Percentiles rank a stretch among this genome's conserved stretches.
Conservation (phyloP, 768 basidiomycete species). For the Agaricus sinodeliciosus region DNA sequence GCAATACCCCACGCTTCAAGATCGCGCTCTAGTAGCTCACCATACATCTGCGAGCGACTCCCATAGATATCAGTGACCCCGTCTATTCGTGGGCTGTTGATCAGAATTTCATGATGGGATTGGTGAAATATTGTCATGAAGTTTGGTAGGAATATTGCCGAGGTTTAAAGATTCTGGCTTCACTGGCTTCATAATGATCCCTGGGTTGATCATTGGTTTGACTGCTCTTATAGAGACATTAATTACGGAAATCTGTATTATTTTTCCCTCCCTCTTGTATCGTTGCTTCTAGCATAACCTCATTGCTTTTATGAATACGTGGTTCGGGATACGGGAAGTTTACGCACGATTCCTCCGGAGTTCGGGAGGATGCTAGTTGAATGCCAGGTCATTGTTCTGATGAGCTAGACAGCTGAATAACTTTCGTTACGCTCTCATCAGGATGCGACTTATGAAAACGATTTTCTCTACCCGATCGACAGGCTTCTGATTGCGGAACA, state of each 20-base stretch:
- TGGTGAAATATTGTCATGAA: slow-evolving; percentile 1
- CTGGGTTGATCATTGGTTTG: background rate
- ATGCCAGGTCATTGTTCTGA: too few relatives aligned
- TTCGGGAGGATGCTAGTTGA: too few relatives aligned
- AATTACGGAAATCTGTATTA: slow-evolving; percentile 11
- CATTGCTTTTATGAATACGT: background rate
- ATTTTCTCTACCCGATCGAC: background rate
- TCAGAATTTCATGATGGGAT: slow-evolving; percentile 4
- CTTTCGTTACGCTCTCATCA: background rate
- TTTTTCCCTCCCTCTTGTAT: slow-evolving; percentile 2
- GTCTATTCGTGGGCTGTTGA: background rate
- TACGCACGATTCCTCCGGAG: too few relatives aligned
- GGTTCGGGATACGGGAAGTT: background rate
- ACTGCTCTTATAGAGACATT: slow-evolving; percentile 9
- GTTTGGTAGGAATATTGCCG: background rate
- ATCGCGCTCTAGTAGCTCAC: slow-evolving; percentile 31
- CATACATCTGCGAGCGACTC: slow-evolving; percentile 31
- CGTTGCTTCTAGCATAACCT: slow-evolving; percentile 1
- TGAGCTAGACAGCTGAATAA: too few relatives aligned
- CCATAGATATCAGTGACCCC: slow-evolving; percentile 35
- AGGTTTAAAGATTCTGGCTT: background rate
- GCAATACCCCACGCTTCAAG: slow-evolving; percentile 26
- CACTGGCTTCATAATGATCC: background rate
- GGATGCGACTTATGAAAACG: background rate
- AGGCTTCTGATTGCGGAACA: background rate